A percentile compares a stretch with the other conserved stretches of the same genome.
Evolutionary conservation across 2,329 filamentous ascomycete species (phyloP).

Genomic region (Penicillium sp.): DNA sequence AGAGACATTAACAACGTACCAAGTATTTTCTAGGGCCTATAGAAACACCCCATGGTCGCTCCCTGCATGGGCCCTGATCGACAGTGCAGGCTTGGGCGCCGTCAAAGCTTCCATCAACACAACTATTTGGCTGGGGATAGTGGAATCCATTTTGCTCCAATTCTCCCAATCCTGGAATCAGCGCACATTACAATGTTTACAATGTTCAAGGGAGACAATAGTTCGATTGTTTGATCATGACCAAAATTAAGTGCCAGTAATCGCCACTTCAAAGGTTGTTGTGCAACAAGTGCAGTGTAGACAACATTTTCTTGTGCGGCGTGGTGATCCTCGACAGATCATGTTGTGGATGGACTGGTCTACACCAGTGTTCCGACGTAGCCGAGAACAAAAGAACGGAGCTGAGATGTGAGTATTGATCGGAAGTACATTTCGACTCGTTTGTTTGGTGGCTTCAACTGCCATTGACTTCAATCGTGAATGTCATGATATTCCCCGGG

Average conservation of each 20-base stretch:
- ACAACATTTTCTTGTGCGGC: neutral
- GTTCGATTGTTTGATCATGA: neutral
- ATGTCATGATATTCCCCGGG: neutral
- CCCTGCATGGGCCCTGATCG: constrained; percentile 17
- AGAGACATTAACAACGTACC: neutral
- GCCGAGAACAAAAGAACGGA: neutral
- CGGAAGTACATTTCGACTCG: neutral
- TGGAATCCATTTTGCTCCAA: neutral
- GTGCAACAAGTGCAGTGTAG: constrained; percentile 2
- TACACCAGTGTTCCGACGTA: neutral
- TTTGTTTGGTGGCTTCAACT: neutral
- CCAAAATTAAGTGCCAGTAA: neutral
- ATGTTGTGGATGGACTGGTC: constrained; percentile 1
- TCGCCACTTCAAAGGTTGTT: neutral
- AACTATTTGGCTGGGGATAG: neutral
- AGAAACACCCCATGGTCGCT: constrained; percentile 13
- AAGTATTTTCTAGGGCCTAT: neutral
- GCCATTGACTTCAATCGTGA: neutral
- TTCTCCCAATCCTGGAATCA: neutral
- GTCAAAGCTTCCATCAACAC: neutral
- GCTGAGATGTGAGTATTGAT: neutral
- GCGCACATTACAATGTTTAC: neutral
- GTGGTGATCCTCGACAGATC: constrained; percentile 1
- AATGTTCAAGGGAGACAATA: neutral
- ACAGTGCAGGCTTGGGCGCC: constrained; percentile 9